These are phyloP conservation scores for Macrocybe gigantea DNA, from an alignment of 768 basidiomycete genomes.

Conservation along the genomic window DNA sequence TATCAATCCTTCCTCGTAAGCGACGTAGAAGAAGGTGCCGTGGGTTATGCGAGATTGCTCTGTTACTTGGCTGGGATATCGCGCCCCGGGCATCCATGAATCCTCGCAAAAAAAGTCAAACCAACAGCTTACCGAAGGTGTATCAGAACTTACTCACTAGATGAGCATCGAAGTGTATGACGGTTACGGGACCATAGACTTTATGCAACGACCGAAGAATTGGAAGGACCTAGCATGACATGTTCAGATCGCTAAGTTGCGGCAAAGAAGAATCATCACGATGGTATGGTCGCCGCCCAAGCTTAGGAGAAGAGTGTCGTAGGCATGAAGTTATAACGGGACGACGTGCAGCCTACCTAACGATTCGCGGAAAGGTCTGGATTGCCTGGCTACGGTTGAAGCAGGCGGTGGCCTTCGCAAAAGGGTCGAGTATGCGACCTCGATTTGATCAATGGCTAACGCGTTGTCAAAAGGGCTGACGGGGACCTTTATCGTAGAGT, in stretches of 20 bases:
- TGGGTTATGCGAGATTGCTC: slow-evolving; percentile 71
- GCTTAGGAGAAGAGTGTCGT: slow-evolving; percentile 23
- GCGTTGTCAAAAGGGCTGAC: slow-evolving; percentile 77
- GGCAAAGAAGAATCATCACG: slow-evolving; percentile 26
- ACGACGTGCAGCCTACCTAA: slow-evolving; percentile 36
- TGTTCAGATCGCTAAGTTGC: background rate
- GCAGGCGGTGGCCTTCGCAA: slow-evolving; percentile 47
- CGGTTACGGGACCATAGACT: slow-evolving; percentile 76
- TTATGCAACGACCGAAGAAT: slow-evolving; percentile 76
- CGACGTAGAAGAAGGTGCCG: slow-evolving; percentile 82
- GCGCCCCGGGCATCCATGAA: slow-evolving; percentile 42
- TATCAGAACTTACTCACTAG: slow-evolving; percentile 22
- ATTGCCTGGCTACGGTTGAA: slow-evolving; percentile 27
- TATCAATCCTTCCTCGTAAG: slow-evolving; percentile 72
- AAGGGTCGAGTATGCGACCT: slow-evolving; percentile 77
- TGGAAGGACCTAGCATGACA: slow-evolving; percentile 51
- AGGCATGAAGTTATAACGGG: slow-evolving; percentile 3
- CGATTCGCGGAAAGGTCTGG: slow-evolving; percentile 67
- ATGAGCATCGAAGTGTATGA: slow-evolving; percentile 79
- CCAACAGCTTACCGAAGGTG: slow-evolving; percentile 14
- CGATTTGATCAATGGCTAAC: slow-evolving; percentile 80
- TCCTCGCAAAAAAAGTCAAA: slow-evolving; percentile 37
- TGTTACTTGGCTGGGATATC: slow-evolving; percentile 51
- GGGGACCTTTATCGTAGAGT: slow-evolving; percentile 47
- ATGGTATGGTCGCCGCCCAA: slow-evolving; percentile 89